phyloP scores from a whole-genome alignment of 176 grass and related monocot genomes.

The Eremochloa ophiuroides region DNA sequence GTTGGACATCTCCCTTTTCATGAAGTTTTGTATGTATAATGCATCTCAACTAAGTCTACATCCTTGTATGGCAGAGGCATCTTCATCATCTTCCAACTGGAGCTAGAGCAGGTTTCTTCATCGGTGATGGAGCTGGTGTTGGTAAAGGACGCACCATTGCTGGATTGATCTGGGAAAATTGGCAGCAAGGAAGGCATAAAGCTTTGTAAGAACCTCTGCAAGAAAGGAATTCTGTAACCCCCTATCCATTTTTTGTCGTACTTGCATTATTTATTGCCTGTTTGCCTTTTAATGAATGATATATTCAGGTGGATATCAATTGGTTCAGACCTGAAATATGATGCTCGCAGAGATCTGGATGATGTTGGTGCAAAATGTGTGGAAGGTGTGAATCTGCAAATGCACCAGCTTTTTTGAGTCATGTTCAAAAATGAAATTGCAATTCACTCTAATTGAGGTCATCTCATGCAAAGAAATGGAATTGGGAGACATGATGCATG shows the following conservation, averaged over 20 bases:
- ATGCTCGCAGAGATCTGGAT: slow-evolving; percentile 97
- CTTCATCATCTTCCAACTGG: slow-evolving; percentile 84
- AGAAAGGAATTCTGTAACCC: slow-evolving; percentile 9
- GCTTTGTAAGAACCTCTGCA: slow-evolving; percentile 69
- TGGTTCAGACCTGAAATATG: slow-evolving; percentile 93
- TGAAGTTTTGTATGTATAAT: not conserved
- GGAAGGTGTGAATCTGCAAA: slow-evolving; percentile 53
- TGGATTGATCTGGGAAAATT: slow-evolving; percentile 98
- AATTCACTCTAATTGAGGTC: not conserved
- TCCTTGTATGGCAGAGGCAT: slow-evolving; percentile 66
- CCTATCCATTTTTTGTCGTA: not conserved
- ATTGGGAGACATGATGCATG: not conserved
- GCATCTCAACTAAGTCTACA: slow-evolving; percentile 31
- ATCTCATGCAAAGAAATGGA: not conserved
- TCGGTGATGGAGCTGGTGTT: slow-evolving; percentile 97
- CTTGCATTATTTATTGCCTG: slow-evolving; percentile 2
- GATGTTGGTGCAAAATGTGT: slow-evolving; percentile 91
- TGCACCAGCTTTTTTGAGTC: not conserved
- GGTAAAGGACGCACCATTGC: slow-evolving; percentile 98
- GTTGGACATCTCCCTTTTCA: not conserved
- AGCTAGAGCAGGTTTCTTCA: slow-evolving; percentile 93
- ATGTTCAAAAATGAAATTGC: not conserved
- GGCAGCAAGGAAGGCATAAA: slow-evolving; percentile 88
- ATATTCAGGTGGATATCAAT: slow-evolving; percentile 89
- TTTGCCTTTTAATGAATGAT: slow-evolving; percentile 6